phyloP scores from a whole-genome alignment of 768 basidiomycete genomes.

The Tylopilus sp. region DNA sequence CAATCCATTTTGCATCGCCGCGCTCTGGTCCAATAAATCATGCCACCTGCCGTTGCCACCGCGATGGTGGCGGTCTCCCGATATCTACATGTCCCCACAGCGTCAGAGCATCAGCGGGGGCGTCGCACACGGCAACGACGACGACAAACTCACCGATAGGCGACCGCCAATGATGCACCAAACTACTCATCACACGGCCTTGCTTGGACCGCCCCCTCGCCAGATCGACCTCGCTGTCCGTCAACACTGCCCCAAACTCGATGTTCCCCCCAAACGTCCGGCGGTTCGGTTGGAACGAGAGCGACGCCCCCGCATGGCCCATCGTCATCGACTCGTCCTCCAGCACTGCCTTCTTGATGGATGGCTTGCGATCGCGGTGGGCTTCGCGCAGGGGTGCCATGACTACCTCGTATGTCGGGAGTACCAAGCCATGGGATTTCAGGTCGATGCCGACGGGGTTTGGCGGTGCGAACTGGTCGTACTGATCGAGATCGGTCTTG shows the following conservation, averaged over 20 bases:
- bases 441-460: neutral
- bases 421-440: neutral
- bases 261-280: conserved; percentile 20
- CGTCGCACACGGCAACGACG: neutral
- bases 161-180: conserved; percentile 65
- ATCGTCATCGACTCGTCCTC: conserved; percentile 20
- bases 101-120: neutral
- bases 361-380: neutral
- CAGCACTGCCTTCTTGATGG: conserved; percentile 30
- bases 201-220: conserved; percentile 37
- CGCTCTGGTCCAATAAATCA: no score
- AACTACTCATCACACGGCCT: conserved; percentile 39
- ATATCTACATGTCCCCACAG: conserved; percentile 9
- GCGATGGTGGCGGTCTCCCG: conserved; percentile 5
- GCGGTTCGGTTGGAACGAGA: conserved; percentile 27
- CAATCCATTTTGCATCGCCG: no score
- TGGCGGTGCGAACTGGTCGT: neutral
- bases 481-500: neutral
- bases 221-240: conserved; percentile 43
- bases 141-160: conserved; percentile 53
- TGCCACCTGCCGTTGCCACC: neutral
- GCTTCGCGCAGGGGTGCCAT: conserved; percentile 5
- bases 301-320: neutral
- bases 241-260: conserved; percentile 15
- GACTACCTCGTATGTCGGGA: conserved; percentile 32